phyloP scores from a whole-genome alignment of 2,329 filamentous ascomycete genomes.

The Cladorrhinum sp. region DNA sequence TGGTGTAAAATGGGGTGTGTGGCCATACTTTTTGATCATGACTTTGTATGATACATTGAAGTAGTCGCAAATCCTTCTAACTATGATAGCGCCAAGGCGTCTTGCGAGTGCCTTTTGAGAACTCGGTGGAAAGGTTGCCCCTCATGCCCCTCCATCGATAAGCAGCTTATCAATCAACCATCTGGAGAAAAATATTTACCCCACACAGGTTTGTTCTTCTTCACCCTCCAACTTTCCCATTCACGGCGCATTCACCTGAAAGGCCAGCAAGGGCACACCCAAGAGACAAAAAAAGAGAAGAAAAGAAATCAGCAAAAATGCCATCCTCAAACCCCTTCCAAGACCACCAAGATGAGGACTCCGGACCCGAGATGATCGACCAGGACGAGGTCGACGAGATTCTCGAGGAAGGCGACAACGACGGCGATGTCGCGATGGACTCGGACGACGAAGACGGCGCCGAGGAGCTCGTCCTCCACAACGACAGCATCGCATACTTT shows the following conservation, averaged over 20 bases:
- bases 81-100: not conserved
- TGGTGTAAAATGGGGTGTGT: no score
- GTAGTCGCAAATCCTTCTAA: no score
- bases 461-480: slow-evolving; percentile 75
- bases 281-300: no score
- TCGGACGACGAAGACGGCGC: slow-evolving; percentile 56
- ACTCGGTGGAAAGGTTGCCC: not conserved
- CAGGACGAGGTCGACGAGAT: slow-evolving; percentile 77
- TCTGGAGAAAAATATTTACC: slow-evolving; percentile 3
- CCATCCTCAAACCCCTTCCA: slow-evolving; percentile 32
- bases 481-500: slow-evolving; percentile 92
- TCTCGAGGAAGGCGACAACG: slow-evolving; percentile 40
- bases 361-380: slow-evolving; percentile 70
- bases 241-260: not conserved
- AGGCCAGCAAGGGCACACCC: not conserved
- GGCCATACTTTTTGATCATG: no score
- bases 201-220: not conserved
- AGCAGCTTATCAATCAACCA: not conserved
- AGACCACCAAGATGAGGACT: slow-evolving; percentile 48
- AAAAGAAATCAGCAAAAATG: slow-evolving; percentile 18
- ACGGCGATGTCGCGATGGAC: slow-evolving; percentile 76
- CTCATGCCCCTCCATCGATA: not conserved
- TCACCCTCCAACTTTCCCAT: not conserved
- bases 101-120: not conserved
- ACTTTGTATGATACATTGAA: no score